A percentile compares a stretch with the other conserved stretches of the same genome.
Evolutionary conservation across 164 flowering plant genomes (phyloP).

Genomic region (Liriodendron chinense): DNA sequence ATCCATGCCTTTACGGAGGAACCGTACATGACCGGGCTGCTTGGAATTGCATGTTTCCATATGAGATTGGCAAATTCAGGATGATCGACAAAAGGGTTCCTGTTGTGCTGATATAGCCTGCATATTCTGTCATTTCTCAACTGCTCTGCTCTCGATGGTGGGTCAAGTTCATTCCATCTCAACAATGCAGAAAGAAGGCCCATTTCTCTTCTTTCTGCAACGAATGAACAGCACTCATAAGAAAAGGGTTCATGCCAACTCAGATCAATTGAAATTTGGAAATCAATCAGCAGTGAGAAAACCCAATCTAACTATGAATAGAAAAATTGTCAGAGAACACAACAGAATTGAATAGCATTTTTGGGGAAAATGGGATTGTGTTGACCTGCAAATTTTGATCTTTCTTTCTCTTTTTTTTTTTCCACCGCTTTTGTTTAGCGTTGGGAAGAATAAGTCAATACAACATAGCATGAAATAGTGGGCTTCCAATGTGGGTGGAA

Average conservation of each 20-base stretch:
- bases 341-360: background rate
- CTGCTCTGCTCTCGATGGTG: constrained; percentile 51
- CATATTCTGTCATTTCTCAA: constrained; percentile 50
- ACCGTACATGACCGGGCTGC: constrained; percentile 6
- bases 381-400: background rate
- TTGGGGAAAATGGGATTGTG: background rate
- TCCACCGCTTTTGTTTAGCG: too few species aligned
- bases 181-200: constrained; percentile 44
- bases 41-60: constrained; percentile 27
- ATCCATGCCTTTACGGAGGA: constrained; percentile 20
- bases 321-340: background rate
- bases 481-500: too few species aligned
- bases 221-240: background rate
- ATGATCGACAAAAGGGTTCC: constrained; percentile 60
- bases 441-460: too few species aligned
- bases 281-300: background rate
- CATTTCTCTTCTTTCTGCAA: constrained; percentile 42
- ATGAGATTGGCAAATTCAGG: constrained; percentile 50
- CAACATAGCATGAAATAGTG: too few species aligned
- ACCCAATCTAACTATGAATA: too few species aligned
- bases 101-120: constrained; percentile 46
- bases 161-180: constrained; percentile 52
- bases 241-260: background rate
- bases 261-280: background rate
- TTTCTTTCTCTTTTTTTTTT: background rate